Evolutionary conservation across 345 rosid species (phyloP).

Genomic region (Schrenkiella parvula): DNA sequence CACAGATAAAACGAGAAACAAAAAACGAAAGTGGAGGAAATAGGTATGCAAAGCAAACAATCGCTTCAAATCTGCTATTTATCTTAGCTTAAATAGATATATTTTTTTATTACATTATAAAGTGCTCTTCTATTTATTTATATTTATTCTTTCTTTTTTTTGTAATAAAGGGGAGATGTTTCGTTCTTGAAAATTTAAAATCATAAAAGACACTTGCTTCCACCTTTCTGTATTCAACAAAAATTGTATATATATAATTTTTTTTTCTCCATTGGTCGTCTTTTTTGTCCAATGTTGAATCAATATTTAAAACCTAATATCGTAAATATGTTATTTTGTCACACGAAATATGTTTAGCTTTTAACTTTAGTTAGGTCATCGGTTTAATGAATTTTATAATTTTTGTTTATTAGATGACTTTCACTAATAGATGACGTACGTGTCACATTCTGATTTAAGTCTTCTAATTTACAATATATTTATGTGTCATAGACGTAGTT

Average conservation of each 20-base stretch:
- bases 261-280: neutral
- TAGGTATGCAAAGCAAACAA: constrained; percentile 13
- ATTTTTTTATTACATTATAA: neutral
- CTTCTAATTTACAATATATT: neutral
- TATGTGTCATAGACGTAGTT: neutral
- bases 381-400: neutral
- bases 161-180: constrained; percentile 30
- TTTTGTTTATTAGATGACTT: neutral
- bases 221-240: neutral
- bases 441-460: neutral
- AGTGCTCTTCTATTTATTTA: neutral
- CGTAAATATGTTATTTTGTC: neutral
- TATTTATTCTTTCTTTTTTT: neutral
- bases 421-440: neutral
- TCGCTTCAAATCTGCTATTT: constrained; percentile 18
- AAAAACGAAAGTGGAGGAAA: neutral
- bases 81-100: neutral
- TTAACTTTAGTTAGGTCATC: constrained; percentile 25
- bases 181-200: constrained; percentile 7
- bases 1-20: neutral
- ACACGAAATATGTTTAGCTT: neutral
- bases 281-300: neutral
- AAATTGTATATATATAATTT: neutral
- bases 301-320: neutral
- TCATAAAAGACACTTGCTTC: constrained; percentile 2